Conservation (phyloP, 1,284 basidiomycete genomes). For the Meira miltonrushii region DNA sequence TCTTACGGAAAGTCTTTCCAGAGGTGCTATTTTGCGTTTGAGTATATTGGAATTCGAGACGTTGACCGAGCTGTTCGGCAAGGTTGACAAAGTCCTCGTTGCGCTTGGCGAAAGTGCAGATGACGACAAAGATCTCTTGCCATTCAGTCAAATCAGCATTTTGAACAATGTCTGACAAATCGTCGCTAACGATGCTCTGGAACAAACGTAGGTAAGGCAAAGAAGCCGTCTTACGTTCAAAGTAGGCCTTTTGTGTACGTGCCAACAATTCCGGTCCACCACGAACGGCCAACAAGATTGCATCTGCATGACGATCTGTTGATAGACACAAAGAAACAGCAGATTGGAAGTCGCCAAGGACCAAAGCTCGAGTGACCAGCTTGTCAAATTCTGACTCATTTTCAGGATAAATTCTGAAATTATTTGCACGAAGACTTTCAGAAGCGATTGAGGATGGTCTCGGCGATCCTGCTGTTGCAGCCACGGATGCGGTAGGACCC, state of each 20-base stretch:
- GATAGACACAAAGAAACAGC: conserved; percentile 89
- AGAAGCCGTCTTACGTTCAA: conserved; percentile 70
- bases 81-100: conserved; percentile 77
- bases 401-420: conserved; percentile 83
- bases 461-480: conserved; percentile 54
- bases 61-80: conserved; percentile 83
- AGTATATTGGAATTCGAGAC: conserved; percentile 74
- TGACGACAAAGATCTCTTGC: conserved; percentile 93
- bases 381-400: conserved; percentile 84
- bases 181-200: conserved; percentile 89
- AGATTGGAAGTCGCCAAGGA: conserved; percentile 87
- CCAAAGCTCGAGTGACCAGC: conserved; percentile 84
- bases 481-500: conserved; percentile 23
- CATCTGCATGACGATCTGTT: conserved; percentile 84
- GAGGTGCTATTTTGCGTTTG: conserved; percentile 17
- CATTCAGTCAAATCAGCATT: conserved; percentile 92
- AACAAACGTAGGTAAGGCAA: conserved; percentile 87
- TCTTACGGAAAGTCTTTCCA: conserved; percentile 68
- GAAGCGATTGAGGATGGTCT: conserved; percentile 69
- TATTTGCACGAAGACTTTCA: conserved; percentile 63
- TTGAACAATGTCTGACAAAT: conserved; percentile 86
- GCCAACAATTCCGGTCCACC: conserved; percentile 84
- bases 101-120: conserved; percentile 84
- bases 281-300: conserved; percentile 83
- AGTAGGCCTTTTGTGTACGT: conserved; percentile 88